Percentiles rank a stretch among this genome's conserved stretches.
These are phyloP conservation scores for Ganoderma sinense DNA, from an alignment of 1,284 basidiomycete genomes.

Conservation along the genomic window DNA sequence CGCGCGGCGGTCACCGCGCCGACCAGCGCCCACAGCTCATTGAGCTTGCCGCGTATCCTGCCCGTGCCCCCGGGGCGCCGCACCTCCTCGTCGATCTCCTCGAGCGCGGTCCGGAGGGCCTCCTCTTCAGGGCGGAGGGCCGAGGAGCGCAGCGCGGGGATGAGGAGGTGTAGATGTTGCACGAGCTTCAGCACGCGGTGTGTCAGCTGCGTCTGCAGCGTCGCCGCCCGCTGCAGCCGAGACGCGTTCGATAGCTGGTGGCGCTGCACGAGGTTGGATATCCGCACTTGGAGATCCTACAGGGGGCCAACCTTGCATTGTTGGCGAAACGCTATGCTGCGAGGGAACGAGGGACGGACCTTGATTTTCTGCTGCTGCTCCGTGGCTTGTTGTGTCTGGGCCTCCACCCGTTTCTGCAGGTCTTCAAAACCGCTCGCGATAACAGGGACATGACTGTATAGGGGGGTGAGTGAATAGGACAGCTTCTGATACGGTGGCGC, in stretches of 20 bases:
- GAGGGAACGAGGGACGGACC: conserved; percentile 41
- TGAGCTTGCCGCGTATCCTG: conserved; percentile 76
- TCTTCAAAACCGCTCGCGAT: conserved; percentile 86
- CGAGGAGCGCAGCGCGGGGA: conserved; percentile 80
- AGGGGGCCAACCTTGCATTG: neutral
- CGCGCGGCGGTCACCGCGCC: conserved; percentile 77
- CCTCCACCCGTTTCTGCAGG: conserved; percentile 81
- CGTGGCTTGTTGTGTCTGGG: conserved; percentile 74
- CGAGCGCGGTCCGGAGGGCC: conserved; percentile 69
- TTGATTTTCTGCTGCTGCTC: conserved; percentile 78
- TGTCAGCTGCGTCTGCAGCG: conserved; percentile 74
- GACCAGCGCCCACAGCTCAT: conserved; percentile 87
- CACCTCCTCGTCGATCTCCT: conserved; percentile 81
- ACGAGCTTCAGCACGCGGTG: conserved; percentile 80
- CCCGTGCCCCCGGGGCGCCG: conserved; percentile 63
- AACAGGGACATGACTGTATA: conserved; percentile 79
- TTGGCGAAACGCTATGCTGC: neutral
- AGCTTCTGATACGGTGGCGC: conserved; percentile 31
- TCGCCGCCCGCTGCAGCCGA: conserved; percentile 71
- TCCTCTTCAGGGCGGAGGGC: conserved; percentile 88
- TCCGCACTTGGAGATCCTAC: conserved; percentile 72
- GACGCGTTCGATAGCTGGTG: conserved; percentile 77
- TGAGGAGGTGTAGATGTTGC: conserved; percentile 81
- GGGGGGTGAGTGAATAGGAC: neutral
- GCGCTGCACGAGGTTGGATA: conserved; percentile 68